Base-by-base conservation (phyloP, 169 alveolate species). In the Perkinsus olseni region DNA sequence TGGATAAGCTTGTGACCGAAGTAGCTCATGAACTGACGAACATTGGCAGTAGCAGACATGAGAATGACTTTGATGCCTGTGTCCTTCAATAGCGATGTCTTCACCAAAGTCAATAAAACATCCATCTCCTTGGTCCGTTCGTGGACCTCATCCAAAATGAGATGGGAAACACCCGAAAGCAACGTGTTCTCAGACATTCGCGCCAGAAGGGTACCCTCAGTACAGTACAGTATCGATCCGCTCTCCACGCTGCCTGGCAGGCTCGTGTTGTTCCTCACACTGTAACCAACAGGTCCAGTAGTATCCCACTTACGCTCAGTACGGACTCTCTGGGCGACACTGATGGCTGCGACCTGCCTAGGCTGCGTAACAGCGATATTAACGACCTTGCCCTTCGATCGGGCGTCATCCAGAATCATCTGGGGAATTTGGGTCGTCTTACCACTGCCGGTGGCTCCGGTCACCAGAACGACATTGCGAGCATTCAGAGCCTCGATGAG, bases 391-490 rank as follows among this genome's bases (percentile, higher is more conserved):
- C 93, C 93, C 74, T 13, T 20, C 39, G 36, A n/a, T 74, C 74
- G 17, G 24, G 82, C 93, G 39, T 91, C 48, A 28, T 91, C 93
- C 74, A 91, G 39, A 38, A 91, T 31, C 48, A 91, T 39, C 93
- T 91, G 93, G 8, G 99, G 98, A 3, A 97, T 94, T 93, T 97
- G 97, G 6, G 99, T 98, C 13, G 99, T 96, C 92, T 98, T 98
- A 37, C 99, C 99, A 74, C 98, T 95, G 1, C 99, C 99, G 45
- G 99, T 97, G 92, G 97, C 99, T 38, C 99, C 99, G 91, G 48
- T 48, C 38, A 91, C 93, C 74, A 91, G 34, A 21, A 91, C 93
- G 38, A 91, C 93, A 94, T 97, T 97, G 94, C 98, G 96, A 92
- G 97, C 97, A 92, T 97, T 95, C 36, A 98, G 93, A 21, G 99